Percentiles rank a stretch among this genome's conserved stretches.
Conservation (phyloP, 306 rosid genomes). For the Styphnolobium japonicum region DNA sequence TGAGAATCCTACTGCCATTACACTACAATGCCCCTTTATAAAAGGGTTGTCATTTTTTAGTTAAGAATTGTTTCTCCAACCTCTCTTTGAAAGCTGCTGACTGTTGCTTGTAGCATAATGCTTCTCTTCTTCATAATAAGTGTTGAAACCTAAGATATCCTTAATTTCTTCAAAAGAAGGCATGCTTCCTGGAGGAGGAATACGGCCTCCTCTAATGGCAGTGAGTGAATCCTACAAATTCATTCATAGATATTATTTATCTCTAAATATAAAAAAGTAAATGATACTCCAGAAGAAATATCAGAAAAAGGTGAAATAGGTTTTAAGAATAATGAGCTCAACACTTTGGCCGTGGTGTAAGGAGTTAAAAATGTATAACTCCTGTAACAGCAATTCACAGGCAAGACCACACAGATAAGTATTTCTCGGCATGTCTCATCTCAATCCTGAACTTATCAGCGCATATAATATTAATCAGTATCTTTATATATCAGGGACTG, state of each 20-base stretch:
- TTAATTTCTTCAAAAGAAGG: conserved; percentile 87
- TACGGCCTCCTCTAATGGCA: conserved; percentile 86
- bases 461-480: neutral
- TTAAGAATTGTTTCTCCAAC: conserved; percentile 41
- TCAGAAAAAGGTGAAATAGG: neutral
- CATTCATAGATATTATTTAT: conserved; percentile 12
- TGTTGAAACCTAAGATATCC: conserved; percentile 85
- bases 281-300: neutral
- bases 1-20: conserved; percentile 17
- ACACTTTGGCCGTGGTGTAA: neutral
- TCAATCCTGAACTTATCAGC: conserved; percentile 15
- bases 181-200: conserved; percentile 97
- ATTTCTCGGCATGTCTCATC: neutral
- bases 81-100: conserved; percentile 53
- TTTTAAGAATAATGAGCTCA: neutral
- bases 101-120: conserved; percentile 53
- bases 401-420: neutral
- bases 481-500: neutral
- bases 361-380: neutral
- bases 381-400: neutral
- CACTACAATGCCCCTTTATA: neutral
- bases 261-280: neutral
- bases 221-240: conserved; percentile 68
- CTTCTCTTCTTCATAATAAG: conserved; percentile 91
- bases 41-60: neutral